Base-by-base conservation (phyloP, 169 alveolate genomes). In the Pseudocohnilembus persalinus region DNA sequence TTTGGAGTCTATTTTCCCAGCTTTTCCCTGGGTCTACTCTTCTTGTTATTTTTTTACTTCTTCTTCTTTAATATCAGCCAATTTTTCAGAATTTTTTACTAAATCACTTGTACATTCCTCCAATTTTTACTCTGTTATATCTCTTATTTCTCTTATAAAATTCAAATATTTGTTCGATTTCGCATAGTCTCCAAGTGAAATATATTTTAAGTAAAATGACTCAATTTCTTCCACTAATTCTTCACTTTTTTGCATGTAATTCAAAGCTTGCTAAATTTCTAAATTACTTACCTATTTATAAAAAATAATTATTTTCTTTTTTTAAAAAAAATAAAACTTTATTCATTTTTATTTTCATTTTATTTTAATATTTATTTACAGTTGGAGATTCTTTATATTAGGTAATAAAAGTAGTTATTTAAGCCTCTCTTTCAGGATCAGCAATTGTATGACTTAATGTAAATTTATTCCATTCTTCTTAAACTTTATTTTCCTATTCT, bases 51-150 rank as follows among this genome's bases (percentile, higher is more conserved):
- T 49, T 49, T 49, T 49, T 49, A 79, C 29, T 30, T 79, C 84
- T n/a, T 79, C 84, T n/a, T 29, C 63, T 63, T 63, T 79, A 6
- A 49, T 16, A 20, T 79, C 84, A 29, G 35, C 29, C 26, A 79
- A 63, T 27, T 35, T 49, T 81, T 86, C 90, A 32, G 90, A 82
- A 86, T 80, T 80, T 32, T 79, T 31, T 25, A 74, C 72, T 65
- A 86, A 75, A 28, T 86, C 80, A 64, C 87, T 77, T 73, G 76
- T 80, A 0, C 80, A 79, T 76, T 86, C 87, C 74, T 86, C 86
- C 25, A 86, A 30, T 77, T 81, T 86, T 75, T 76, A 49, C 27
- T 31, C 31, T 24, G 33, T 79, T 31, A 86, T 74, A 31, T 86
- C 81, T 65, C 90, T 86, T 30, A 86, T 86, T 34, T 73, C 27